Percentiles rank a stretch among this genome's conserved stretches.
These are phyloP conservation scores for Xylaria palmicola DNA, from an alignment of 495 filamentous ascomycete genomes.

Conservation along the genomic window DNA sequence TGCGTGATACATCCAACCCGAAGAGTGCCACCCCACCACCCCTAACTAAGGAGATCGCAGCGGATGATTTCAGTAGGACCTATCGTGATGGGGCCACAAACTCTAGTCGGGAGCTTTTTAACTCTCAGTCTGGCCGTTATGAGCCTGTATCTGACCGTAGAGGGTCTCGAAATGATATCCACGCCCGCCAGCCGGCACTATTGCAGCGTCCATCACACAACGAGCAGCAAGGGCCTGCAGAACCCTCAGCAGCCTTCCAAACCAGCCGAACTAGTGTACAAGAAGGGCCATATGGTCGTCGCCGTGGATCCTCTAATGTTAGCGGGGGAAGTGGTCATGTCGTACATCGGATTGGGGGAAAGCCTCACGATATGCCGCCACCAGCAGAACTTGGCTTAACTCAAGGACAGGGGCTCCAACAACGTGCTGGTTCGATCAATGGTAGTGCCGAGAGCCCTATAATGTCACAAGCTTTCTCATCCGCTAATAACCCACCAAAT, in stretches of 20 bases:
- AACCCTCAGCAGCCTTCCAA: conserved; percentile 91
- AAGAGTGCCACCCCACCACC: conserved; percentile 45
- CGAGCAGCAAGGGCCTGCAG: conserved; percentile 69
- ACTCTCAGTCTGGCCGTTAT: conserved; percentile 90
- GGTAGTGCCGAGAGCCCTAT: conserved; percentile 47
- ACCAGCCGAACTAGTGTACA: conserved; percentile 68
- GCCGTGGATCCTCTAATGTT: conserved; percentile 90
- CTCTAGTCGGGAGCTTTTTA: conserved; percentile 77
- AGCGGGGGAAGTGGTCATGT: conserved; percentile 83
- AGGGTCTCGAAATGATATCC: conserved; percentile 64
- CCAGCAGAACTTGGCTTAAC: conserved; percentile 31
- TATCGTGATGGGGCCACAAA: conserved; percentile 66
- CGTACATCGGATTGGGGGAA: conserved; percentile 42
- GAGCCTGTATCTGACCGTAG: conserved; percentile 84
- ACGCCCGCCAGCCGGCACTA: conserved; percentile 70
- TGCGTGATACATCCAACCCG: conserved; percentile 28
- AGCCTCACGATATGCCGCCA: conserved; percentile 45
- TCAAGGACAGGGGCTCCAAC: conserved; percentile 39
- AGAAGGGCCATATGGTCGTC: conserved; percentile 70
- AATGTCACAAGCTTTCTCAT: conserved; percentile 45
- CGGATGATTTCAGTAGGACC: conserved; percentile 88
- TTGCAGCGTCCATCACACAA: conserved; percentile 66
- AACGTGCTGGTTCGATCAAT: conserved; percentile 44
- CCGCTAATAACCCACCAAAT: conserved; percentile 32
- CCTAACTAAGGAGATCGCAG: conserved; percentile 76